Evolutionary conservation across 1,284 basidiomycete species (phyloP).

Genomic region (Irpex sp.): DNA sequence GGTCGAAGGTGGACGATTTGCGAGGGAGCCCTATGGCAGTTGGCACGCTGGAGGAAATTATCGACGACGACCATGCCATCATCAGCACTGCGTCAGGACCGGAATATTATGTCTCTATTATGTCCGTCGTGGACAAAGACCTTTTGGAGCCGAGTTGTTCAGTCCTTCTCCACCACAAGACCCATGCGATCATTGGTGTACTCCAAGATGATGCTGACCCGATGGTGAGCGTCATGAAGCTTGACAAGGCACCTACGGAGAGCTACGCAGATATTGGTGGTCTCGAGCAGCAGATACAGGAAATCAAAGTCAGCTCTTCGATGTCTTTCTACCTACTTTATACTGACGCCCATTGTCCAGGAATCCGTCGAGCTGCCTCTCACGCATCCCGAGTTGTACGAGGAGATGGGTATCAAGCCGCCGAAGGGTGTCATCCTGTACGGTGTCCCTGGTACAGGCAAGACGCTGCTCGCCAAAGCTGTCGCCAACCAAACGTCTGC

Average conservation of each 20-base stretch:
- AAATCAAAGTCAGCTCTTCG: constrained; percentile 85
- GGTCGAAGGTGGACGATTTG: constrained; percentile 94
- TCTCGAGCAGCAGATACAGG: constrained; percentile 96
- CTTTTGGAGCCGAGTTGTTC: constrained; percentile 96
- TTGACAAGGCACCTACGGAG: constrained; percentile 98
- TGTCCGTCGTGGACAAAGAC: constrained; percentile 99
- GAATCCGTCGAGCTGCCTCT: constrained; percentile 98
- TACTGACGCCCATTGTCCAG: constrained; percentile 43
- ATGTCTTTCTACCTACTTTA: not conserved
- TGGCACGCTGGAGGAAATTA: constrained; percentile 98
- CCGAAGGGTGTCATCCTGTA: constrained; percentile 99
- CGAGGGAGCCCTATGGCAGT: constrained; percentile 97
- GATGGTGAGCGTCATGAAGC: constrained; percentile 98
- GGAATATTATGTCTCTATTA: constrained; percentile 98
- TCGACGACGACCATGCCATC: constrained; percentile 99
- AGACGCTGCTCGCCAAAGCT: constrained; percentile 97
- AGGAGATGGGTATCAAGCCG: constrained; percentile 99
- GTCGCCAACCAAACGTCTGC: constrained; percentile 99
- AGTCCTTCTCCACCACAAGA: constrained; percentile 97
- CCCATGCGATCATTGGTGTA: constrained; percentile 94
- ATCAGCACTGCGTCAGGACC: constrained; percentile 95
- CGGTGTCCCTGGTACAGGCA: constrained; percentile 98
- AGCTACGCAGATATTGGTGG: constrained; percentile 99
- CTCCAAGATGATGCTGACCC: constrained; percentile 97
- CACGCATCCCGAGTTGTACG: constrained; percentile 98